Base-by-base conservation (phyloP, 768 basidiomycete genomes). In the Fistulinella prunicolor region DNA sequence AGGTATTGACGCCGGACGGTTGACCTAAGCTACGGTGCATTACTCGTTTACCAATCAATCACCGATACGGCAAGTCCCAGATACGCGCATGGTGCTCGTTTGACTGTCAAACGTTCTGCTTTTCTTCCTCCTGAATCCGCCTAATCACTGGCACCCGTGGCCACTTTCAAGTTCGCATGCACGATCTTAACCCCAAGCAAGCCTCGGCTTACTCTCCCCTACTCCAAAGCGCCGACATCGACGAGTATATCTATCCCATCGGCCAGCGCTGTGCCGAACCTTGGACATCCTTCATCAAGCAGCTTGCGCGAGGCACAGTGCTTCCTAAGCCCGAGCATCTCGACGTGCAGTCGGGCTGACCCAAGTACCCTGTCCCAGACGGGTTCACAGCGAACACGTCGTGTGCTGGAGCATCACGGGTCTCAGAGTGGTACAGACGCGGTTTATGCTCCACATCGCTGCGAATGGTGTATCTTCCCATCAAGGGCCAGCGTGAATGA, bases 401-500 rank as follows among this genome's bases (percentile, higher is more conserved):
- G 45, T 81, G 84, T 44, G 71, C 81, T 32, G 83, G 82, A 96
- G 98, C 64, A 89, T 98, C 46, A 81, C 34, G 83, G 82, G 70
- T 53, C 62, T 95, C 7, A 57, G 70, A 2, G 75, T 77, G 1
- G 87, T 86, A 0, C 68, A 77, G 42, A 93, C 79, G 28, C 82
- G 94, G 6, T 99, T 89, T 63, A 67, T 97, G 1, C 74, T 99
- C 6, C 95, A 99, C 63, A 85, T 94, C 42, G 92, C 96, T 9
- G 86, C 93, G 9, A 88, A 86, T 50, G 94, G 96, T 7, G 94
- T 98, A 46, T 94, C 94, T 1, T 92, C 91, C 0, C 88, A 92
- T 56, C 96, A 98, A 64, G 83, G 94, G 1, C 92, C 93, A 1
- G 87, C 85, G 2, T 99, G 95, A 95, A 82, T 83, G 72, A 85